A percentile compares a stretch with the other conserved stretches of the same genome.
Conservation (phyloP, 768 basidiomycete genomes). For the Mycena kentingensis region DNA sequence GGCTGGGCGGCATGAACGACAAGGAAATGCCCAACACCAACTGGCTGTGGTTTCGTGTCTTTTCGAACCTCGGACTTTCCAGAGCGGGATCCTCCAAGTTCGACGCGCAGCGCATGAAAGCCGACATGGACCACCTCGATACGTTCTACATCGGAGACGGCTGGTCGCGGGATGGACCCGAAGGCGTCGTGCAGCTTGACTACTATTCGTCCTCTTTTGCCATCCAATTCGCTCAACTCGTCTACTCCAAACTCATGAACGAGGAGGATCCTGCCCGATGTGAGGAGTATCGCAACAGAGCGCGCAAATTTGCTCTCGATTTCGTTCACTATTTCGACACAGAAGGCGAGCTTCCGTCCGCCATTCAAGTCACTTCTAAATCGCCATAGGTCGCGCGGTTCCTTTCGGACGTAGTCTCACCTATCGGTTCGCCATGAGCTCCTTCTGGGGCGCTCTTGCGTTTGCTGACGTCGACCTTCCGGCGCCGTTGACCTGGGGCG, state of each 20-base stretch:
- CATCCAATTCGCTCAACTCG: constrained; percentile 73
- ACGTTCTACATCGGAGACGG: constrained; percentile 77
- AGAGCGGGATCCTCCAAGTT: constrained; percentile 60
- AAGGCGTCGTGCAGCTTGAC: constrained; percentile 76
- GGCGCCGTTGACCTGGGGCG: constrained; percentile 73
- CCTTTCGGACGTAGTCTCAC: constrained; percentile 77
- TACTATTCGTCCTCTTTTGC: constrained; percentile 82
- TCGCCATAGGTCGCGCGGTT: constrained; percentile 59
- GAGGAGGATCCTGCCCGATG: constrained; percentile 64
- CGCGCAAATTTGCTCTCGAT: constrained; percentile 62
- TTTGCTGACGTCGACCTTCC: constrained; percentile 71
- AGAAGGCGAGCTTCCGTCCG: constrained; percentile 47
- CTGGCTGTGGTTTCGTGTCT: constrained; percentile 83
- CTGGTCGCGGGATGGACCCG: constrained; percentile 78
- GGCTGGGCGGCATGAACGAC: constrained; percentile 77
- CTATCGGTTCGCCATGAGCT: constrained; percentile 81
- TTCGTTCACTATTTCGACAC: constrained; percentile 77
- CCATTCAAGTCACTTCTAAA: neutral
- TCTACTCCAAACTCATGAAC: constrained; percentile 66
- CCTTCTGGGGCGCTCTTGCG: constrained; percentile 75
- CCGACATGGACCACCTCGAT: constrained; percentile 74
- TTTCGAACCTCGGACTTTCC: constrained; percentile 72
- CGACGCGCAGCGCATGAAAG: constrained; percentile 64
- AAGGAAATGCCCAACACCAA: constrained; percentile 85
- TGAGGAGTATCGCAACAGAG: constrained; percentile 65